Evolutionary conservation across 768 basidiomycete species (phyloP).

Genomic region (Kwoniella botswanensis): DNA sequence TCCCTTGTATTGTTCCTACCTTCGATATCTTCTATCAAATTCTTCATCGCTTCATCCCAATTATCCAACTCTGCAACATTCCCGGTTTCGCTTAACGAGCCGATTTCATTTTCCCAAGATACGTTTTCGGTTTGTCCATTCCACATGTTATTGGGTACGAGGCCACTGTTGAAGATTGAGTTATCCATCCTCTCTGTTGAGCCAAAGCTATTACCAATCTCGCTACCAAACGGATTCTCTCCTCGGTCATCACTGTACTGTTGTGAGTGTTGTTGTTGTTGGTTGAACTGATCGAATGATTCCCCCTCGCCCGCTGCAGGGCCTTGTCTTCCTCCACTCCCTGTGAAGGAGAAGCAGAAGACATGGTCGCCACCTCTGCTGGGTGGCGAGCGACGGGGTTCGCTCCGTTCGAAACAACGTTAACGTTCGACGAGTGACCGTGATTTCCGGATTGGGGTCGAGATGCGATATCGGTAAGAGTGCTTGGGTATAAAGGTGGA

Average conservation of each 20-base stretch:
- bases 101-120: constrained; percentile 7
- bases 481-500: constrained; percentile 19
- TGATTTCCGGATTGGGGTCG: constrained; percentile 4
- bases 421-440: neutral
- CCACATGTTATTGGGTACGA: constrained; percentile 10
- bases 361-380: constrained; percentile 55
- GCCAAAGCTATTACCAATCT: constrained; percentile 47
- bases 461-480: constrained; percentile 1
- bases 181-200: constrained; percentile 17
- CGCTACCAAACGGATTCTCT: constrained; percentile 39
- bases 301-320: constrained; percentile 56
- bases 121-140: constrained; percentile 13
- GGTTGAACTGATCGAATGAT: constrained; percentile 18
- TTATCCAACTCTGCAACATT: neutral
- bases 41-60: constrained; percentile 53
- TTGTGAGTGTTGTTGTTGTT: constrained; percentile 11
- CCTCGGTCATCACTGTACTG: constrained; percentile 16
- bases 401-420: constrained; percentile 12
- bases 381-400: constrained; percentile 54
- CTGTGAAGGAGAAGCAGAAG: constrained; percentile 11
- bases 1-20: constrained; percentile 19
- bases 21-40: constrained; percentile 38
- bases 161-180: neutral
- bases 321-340: constrained; percentile 31
- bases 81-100: constrained; percentile 5